Evolutionary conservation across 768 basidiomycete genomes (phyloP), one percentile per base, ranked within the genome.

Genomic region (Pleurotus salmoneostramineus): DNA sequence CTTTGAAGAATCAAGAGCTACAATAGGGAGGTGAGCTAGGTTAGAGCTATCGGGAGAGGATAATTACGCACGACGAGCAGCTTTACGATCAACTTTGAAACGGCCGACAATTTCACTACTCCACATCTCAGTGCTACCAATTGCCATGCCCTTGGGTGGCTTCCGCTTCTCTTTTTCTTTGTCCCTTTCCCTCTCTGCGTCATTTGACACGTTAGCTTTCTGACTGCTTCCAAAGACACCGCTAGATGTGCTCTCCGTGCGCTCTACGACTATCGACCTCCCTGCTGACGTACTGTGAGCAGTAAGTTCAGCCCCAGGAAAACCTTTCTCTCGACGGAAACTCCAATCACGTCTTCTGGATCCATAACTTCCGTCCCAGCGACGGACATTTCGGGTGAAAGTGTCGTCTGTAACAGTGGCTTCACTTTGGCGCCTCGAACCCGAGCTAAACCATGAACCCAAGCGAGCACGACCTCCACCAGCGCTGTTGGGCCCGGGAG

Each of bases 101-200:
- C 78, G 73, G 10, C 89, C 89, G 40, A 85, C 77, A 36, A 81
- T 71, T 7, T 78, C 78, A 63, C 85, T 88, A 50, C 75, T 72
- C 90, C 89, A 92, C 58, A 83, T 72, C 63, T 91, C 89, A 58
- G 83, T 81, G 32, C 78, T 70, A 50, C 78, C 77, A 14, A 81
- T 66, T 35, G 63, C 62, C 81, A 84, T 83, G 15, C 81, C 82
- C 57, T 67, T 74, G 78, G 78, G 80, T 27, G 61, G 57, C 36
- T 62, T 63, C 34, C 56, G 31, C 27, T 57, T 62, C 31, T 58
- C 56, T 45, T 56, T 40, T 15, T 52, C 58, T 42, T 58, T 62
- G 14, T 33, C 46, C 46, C 63, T 48, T 36, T 63, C 36, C 12
- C 61, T 72, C 44, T 80, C 75, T 36, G 59, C 61, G 32, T 42